phyloP scores from a whole-genome alignment of 495 filamentous ascomycete species.

The Tuber borchii region DNA sequence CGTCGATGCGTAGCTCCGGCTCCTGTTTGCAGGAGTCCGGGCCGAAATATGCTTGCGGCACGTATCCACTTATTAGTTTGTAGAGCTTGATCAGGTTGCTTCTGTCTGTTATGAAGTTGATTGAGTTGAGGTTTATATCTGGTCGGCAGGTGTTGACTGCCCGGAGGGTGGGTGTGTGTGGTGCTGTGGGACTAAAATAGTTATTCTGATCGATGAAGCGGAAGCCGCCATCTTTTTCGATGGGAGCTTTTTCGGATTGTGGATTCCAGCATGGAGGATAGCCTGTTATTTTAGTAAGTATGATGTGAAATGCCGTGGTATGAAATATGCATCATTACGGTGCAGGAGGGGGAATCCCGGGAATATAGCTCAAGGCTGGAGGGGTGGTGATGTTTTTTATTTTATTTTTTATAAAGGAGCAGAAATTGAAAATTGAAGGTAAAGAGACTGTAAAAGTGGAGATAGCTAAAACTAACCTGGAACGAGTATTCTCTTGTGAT shows the following conservation, averaged over 20 bases:
- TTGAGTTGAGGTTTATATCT: slow-evolving; percentile 19
- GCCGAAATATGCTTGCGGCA: not conserved
- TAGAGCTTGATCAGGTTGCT: slow-evolving; percentile 29
- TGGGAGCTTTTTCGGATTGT: not conserved
- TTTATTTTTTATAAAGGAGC: not conserved
- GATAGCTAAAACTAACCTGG: slow-evolving; percentile 16
- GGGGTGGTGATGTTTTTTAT: not conserved
- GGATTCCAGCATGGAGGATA: slow-evolving; percentile 34
- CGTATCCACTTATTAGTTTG: slow-evolving; percentile 20
- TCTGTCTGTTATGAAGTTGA: slow-evolving; percentile 27
- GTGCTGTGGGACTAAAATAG: slow-evolving; percentile 26
- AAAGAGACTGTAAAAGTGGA: not conserved
- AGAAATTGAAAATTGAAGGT: not conserved
- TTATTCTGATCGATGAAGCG: slow-evolving; percentile 34
- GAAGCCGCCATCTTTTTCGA: slow-evolving; percentile 20
- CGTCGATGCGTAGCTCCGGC: slow-evolving; percentile 19
- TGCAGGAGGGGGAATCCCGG: not conserved
- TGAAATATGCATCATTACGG: not conserved
- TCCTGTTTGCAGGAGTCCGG: not conserved
- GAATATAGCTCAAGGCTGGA: not conserved
- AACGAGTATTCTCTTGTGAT: slow-evolving; percentile 28
- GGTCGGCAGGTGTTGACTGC: slow-evolving; percentile 23
- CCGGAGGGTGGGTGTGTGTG: slow-evolving; percentile 25
- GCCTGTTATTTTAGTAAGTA: slow-evolving; percentile 15
- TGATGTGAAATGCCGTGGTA: not conserved